Percentiles rank a stretch among this genome's conserved stretches.
phyloP scores from a whole-genome alignment of 2,329 filamentous ascomycete species.

The Domatiomyces globalis region DNA sequence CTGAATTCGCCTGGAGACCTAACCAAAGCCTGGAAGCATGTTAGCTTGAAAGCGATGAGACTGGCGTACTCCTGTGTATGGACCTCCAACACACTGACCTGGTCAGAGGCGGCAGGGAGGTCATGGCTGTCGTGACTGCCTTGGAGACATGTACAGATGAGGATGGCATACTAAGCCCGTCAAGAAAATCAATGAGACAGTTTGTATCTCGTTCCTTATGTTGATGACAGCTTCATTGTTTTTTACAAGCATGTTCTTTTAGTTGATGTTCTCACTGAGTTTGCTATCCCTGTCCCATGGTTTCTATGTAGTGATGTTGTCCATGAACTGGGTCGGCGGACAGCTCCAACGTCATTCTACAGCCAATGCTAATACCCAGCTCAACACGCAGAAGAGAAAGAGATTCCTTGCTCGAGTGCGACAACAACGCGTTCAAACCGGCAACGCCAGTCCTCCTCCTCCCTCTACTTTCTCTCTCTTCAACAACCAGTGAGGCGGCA shows the following conservation, averaged over 20 bases:
- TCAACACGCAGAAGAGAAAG: conserved; percentile 22
- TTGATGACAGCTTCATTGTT: neutral
- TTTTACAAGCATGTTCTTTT: neutral
- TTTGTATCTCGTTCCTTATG: neutral
- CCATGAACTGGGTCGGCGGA: conserved; percentile 36
- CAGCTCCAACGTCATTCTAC: conserved; percentile 28
- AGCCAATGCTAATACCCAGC: conserved; percentile 18
- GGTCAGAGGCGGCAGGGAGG: neutral
- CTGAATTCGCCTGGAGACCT: too few relatives aligned
- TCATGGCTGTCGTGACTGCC: neutral
- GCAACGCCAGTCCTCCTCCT: neutral
- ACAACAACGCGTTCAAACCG: conserved; percentile 10
- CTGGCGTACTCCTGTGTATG: neutral
- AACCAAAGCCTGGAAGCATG: neutral
- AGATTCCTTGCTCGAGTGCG: conserved; percentile 24
- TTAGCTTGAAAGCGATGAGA: neutral
- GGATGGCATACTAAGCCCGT: neutral
- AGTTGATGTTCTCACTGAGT: neutral
- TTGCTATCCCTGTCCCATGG: neutral
- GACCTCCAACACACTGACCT: neutral
- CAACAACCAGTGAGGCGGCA: neutral
- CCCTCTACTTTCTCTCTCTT: conserved; percentile 1
- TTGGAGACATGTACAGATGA: neutral
- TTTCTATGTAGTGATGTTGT: neutral
- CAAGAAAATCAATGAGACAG: neutral